Evolutionary conservation across 2,329 filamentous ascomycete genomes (phyloP).

Genomic region (Pseudogymnoascus sp.): DNA sequence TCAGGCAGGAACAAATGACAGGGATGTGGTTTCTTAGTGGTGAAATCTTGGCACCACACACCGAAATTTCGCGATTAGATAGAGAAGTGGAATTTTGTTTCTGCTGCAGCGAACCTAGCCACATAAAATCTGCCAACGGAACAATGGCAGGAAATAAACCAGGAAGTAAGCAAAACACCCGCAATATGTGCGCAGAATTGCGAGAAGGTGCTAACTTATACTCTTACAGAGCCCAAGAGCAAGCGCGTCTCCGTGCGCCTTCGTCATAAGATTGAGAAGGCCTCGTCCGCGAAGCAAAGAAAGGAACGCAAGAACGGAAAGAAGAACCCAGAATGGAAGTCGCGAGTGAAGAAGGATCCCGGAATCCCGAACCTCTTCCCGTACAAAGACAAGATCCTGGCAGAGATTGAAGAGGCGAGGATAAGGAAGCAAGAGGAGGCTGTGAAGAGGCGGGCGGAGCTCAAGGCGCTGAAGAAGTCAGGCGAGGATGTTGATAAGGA

Average conservation of each 20-base stretch:
- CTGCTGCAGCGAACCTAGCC: slow-evolving; percentile 1
- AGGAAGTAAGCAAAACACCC: slow-evolving; percentile 23
- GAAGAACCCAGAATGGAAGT: slow-evolving; percentile 96
- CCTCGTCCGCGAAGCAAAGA: slow-evolving; percentile 78
- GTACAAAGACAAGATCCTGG: slow-evolving; percentile 90
- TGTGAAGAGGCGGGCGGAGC: slow-evolving; percentile 60
- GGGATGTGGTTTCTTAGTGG: neutral
- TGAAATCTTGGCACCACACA: slow-evolving; percentile 8
- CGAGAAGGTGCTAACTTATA: neutral
- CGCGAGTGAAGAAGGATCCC: slow-evolving; percentile 92
- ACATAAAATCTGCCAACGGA: slow-evolving; percentile 10
- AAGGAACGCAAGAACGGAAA: slow-evolving; percentile 85
- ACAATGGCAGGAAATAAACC: slow-evolving; percentile 29
- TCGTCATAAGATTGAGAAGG: slow-evolving; percentile 93
- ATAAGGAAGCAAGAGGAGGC: slow-evolving; percentile 73
- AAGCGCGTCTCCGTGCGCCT: slow-evolving; percentile 86
- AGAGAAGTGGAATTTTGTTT: slow-evolving; percentile 8
- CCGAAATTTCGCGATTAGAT: slow-evolving; percentile 10
- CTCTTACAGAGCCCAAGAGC: slow-evolving; percentile 70
- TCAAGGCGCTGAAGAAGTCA: slow-evolving; percentile 52
- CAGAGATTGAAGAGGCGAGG: slow-evolving; percentile 87
- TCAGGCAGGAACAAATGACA: neutral
- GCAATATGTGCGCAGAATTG: neutral
- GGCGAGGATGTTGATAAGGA: slow-evolving; percentile 35
- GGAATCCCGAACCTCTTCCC: slow-evolving; percentile 96